Evolutionary conservation across 345 rosid species (phyloP), one percentile per base, ranked within the genome.

Genomic region (Kernera saxatilis): DNA sequence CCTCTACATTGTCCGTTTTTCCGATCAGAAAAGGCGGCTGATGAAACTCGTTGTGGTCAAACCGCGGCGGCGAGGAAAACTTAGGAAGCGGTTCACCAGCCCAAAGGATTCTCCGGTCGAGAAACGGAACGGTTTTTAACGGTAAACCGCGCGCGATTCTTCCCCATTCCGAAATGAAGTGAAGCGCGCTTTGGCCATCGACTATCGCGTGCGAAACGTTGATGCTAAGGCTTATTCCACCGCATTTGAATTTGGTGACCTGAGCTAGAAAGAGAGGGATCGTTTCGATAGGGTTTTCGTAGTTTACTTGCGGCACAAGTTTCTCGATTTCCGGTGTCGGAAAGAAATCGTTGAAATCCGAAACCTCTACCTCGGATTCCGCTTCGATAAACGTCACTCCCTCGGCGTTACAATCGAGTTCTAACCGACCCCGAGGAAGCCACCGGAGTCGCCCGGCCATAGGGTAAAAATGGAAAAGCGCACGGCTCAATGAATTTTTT

Each of bases 401-500:
- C 27, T 21, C 41, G 4, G 77, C 79, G 9, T 82, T 85, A 70
- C 89, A 87, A 2, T 79, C 82, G 1, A 85, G 79, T 52, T 57
- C 85, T 2, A 87, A 81, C 8, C 88, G 85, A 6, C 85, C 78
- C 0, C 70, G 48, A 3, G 83, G 79, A 8, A 77, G 78, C 86
- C 85, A 83, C n/a, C 69, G 48, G 2, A 87, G 72, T 35, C 88
- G 86, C n/a, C 89, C 89, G 0, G 89, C 89, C 1, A 87, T 77
- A 2, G 84, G 92, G 63, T 87, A 87, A 9, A 87, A 87, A 22
- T 71, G 73, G 30, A 84, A 77, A 49, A 85, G 57, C 1, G 73
- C 74, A 22, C 65, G 70, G 59, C 81, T 72, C 30, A 87, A 71
- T 0, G 88, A 87, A n/a, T 36, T 40, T 43, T 44, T 82, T 1